A percentile compares a stretch with the other conserved stretches of the same genome.
phyloP scores from a whole-genome alignment of 2,329 filamentous ascomycete species.

The Cordyceps farinosa region DNA sequence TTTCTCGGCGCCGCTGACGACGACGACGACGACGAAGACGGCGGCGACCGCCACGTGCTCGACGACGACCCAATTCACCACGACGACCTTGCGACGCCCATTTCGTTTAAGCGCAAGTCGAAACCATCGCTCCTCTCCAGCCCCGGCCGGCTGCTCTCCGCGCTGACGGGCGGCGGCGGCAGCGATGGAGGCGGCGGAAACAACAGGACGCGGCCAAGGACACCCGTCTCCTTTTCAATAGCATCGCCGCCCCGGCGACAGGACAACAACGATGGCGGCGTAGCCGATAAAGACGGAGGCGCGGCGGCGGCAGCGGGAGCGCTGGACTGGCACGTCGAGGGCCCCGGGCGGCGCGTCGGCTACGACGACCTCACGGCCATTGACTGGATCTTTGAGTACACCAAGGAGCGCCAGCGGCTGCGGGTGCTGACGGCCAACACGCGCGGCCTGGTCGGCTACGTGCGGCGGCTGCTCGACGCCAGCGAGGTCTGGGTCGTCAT shows the following conservation, averaged over 20 bases:
- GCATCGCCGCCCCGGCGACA: background rate
- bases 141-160: conserved; percentile 47
- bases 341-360: conserved; percentile 81
- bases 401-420: conserved; percentile 86
- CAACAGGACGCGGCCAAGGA: conserved; percentile 23
- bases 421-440: conserved; percentile 69
- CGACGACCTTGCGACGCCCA: conserved; percentile 45
- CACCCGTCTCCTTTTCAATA: background rate
- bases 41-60: conserved; percentile 38
- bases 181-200: conserved; percentile 17
- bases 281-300: conserved; percentile 14
- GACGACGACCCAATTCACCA: conserved; percentile 53
- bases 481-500: conserved; percentile 91
- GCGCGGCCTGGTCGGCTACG: conserved; percentile 67
- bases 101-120: conserved; percentile 71
- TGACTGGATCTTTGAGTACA: conserved; percentile 99
- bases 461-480: conserved; percentile 71
- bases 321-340: conserved; percentile 85
- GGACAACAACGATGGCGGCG: background rate
- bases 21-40: conserved; percentile 31
- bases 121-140: conserved; percentile 47
- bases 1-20: conserved; percentile 38
- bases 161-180: conserved; percentile 38
- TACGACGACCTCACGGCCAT: conserved; percentile 97
- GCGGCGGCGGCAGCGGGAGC: conserved; percentile 42